Evolutionary conservation across 1,284 basidiomycete species (phyloP).

Genomic region (Athelia psychrophila): DNA sequence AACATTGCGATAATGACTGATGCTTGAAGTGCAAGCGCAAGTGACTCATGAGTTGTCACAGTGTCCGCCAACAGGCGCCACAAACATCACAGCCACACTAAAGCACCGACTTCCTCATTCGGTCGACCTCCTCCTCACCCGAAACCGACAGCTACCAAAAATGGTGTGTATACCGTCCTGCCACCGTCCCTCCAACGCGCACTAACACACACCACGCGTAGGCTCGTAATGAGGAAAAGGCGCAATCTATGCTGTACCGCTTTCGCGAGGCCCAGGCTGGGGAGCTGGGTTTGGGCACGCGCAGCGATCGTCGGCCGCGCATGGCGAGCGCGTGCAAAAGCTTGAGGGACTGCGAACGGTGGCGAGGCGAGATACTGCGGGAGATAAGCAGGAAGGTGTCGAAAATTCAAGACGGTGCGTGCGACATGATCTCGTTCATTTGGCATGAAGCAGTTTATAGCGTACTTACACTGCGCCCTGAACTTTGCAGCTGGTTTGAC

Average conservation of each 20-base stretch:
- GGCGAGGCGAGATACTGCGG: constrained; percentile 92
- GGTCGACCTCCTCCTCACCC: too few relatives aligned
- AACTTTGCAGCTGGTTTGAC: constrained; percentile 73
- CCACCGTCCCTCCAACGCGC: constrained; percentile 57
- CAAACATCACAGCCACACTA: too few relatives aligned
- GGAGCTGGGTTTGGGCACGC: constrained; percentile 87
- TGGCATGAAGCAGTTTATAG: not conserved
- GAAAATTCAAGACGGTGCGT: constrained; percentile 94
- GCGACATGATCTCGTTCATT: not conserved
- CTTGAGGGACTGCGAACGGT: constrained; percentile 90
- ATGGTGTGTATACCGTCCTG: too few relatives aligned
- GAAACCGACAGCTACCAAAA: too few relatives aligned
- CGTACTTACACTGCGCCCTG: not conserved
- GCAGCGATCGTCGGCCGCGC: constrained; percentile 79
- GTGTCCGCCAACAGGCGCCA: too few relatives aligned
- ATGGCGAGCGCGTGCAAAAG: constrained; percentile 92
- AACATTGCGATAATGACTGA: too few relatives aligned
- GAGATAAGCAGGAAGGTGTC: constrained; percentile 97
- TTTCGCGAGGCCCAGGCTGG: constrained; percentile 96
- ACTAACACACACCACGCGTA: constrained; percentile 37
- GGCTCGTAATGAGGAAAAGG: constrained; percentile 98
- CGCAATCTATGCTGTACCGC: constrained; percentile 97
- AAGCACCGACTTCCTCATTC: too few relatives aligned
- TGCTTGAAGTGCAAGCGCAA: too few relatives aligned
- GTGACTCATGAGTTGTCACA: too few relatives aligned